Conservation (phyloP, 306 rosid species). For the Cucurbita moschata region DNA sequence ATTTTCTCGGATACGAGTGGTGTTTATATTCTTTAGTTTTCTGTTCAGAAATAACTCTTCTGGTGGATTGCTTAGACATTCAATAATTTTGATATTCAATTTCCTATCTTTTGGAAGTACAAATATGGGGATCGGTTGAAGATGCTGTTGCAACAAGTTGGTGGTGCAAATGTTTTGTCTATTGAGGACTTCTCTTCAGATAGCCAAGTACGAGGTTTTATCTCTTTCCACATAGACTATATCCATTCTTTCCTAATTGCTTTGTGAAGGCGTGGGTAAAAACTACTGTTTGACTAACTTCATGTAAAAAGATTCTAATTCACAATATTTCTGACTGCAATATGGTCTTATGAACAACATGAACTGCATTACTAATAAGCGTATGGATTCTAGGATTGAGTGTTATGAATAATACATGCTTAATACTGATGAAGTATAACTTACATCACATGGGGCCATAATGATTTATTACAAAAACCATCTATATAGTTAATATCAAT, state of each 20-base stretch:
- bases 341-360: not conserved
- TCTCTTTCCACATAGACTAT: not conserved
- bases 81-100: slow-evolving; percentile 3
- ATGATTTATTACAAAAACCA: not conserved
- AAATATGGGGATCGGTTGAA: slow-evolving; percentile 42
- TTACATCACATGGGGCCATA: not conserved
- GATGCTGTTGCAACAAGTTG: slow-evolving; percentile 50
- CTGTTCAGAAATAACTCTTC: not conserved
- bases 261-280: not conserved
- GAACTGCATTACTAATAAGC: not conserved
- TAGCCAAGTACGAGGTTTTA: slow-evolving; percentile 43
- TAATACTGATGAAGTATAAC: not conserved
- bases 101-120: slow-evolving; percentile 31
- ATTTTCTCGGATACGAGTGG: not conserved
- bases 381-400: not conserved
- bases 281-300: not conserved
- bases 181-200: slow-evolving; percentile 37
- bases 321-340: not conserved
- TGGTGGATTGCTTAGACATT: not conserved
- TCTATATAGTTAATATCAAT: not conserved
- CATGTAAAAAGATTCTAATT: not conserved
- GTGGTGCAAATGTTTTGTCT: slow-evolving; percentile 51
- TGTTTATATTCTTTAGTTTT: not conserved
- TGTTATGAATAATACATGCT: not conserved
- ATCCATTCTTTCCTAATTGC: not conserved